Evolutionary conservation across 768 basidiomycete genomes (phyloP).

Genomic region (Fomitopsis pulvina): DNA sequence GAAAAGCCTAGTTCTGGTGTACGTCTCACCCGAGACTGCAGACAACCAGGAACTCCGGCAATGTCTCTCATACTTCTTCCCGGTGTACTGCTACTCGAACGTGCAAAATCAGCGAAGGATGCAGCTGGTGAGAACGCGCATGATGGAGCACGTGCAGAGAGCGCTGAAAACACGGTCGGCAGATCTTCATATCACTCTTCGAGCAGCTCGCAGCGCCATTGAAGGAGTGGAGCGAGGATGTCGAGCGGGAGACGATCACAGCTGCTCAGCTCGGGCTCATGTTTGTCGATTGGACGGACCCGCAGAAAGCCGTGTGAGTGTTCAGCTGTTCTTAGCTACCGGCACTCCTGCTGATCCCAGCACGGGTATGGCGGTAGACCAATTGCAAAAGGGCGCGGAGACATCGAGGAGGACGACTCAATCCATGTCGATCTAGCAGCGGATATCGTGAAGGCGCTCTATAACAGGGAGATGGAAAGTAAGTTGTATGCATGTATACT

Average conservation of each 20-base stretch:
- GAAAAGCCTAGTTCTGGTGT: background rate
- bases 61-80: constrained; percentile 16
- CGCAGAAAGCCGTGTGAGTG: constrained; percentile 58
- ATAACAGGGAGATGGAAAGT: constrained; percentile 49
- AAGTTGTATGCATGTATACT: constrained; percentile 20
- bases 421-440: constrained; percentile 53
- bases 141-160: background rate
- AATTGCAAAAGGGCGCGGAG: constrained; percentile 32
- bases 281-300: constrained; percentile 86
- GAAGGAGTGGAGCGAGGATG: constrained; percentile 61
- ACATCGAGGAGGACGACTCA: constrained; percentile 30
- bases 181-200: constrained; percentile 72
- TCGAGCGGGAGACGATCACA: constrained; percentile 66
- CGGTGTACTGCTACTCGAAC: constrained; percentile 76
- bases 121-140: constrained; percentile 48
- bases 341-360: background rate
- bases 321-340: background rate
- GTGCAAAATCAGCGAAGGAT: constrained; percentile 67
- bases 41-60: background rate
- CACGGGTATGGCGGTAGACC: background rate
- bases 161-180: background rate
- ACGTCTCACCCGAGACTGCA: background rate
- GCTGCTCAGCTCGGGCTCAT: constrained; percentile 71
- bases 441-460: constrained; percentile 42
- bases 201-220: constrained; percentile 51